These are phyloP conservation scores for Malus orientalis DNA, from an alignment of 306 rosid genomes.

Conservation along the genomic window DNA sequence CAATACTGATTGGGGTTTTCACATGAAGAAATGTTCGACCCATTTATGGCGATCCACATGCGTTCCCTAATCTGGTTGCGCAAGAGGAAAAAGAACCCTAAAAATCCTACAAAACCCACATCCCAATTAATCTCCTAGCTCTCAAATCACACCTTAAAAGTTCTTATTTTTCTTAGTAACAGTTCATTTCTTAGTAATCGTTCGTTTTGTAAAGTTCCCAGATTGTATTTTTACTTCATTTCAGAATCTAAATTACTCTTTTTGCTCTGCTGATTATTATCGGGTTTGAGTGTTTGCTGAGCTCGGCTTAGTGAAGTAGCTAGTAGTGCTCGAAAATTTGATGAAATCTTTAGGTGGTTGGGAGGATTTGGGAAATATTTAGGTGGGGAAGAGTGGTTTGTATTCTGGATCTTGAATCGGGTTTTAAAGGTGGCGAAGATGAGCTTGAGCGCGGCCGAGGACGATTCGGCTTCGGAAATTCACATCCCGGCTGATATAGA, in stretches of 20 bases:
- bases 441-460: slow-evolving; percentile 65
- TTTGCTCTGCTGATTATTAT: neutral
- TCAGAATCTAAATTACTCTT: neutral
- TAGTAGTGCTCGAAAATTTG: neutral
- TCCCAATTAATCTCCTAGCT: neutral
- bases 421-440: slow-evolving; percentile 59
- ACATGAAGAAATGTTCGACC: slow-evolving; percentile 29
- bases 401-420: neutral
- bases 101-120: slow-evolving; percentile 2
- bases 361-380: too few relatives aligned
- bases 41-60: slow-evolving; percentile 32
- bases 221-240: neutral
- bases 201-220: neutral
- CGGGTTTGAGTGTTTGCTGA: neutral
- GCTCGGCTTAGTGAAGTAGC: neutral
- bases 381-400: slow-evolving; percentile 4
- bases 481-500: slow-evolving; percentile 82
- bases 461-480: slow-evolving; percentile 67
- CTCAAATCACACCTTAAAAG: neutral
- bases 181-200: neutral
- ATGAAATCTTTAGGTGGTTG: neutral
- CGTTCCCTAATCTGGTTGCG: slow-evolving; percentile 37
- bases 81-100: slow-evolving; percentile 12
- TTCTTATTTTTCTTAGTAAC: neutral
- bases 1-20: slow-evolving; percentile 12